phyloP scores from a whole-genome alignment of 495 filamentous ascomycete species.

The Daldinia loculata region DNA sequence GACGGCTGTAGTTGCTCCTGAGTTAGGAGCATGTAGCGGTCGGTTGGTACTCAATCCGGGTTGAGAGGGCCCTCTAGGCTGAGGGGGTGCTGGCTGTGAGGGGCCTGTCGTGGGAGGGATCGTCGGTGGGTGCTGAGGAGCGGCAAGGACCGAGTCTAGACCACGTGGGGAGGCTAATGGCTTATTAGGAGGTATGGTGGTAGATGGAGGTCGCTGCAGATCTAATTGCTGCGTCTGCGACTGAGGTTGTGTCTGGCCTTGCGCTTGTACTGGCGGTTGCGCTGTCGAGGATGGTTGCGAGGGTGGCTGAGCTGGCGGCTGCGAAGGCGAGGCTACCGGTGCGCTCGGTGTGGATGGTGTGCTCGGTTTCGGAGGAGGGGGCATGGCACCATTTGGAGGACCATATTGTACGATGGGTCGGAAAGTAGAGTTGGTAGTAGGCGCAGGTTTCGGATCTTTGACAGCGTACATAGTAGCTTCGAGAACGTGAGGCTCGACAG shows the following conservation, averaged over 20 bases:
- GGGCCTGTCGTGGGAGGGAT: conserved; percentile 25
- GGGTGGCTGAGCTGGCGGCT: conserved; percentile 17
- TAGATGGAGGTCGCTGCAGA: conserved; percentile 30
- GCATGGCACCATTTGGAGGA: conserved; percentile 66
- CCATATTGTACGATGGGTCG: conserved; percentile 78
- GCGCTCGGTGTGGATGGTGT: conserved; percentile 45
- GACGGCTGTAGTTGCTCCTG: conserved; percentile 20
- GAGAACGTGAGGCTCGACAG: conserved; percentile 90
- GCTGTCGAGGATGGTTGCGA: conserved; percentile 24
- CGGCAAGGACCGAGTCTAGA: conserved; percentile 45
- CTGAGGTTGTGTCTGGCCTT: conserved; percentile 31
- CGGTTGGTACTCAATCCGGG: conserved; percentile 30
- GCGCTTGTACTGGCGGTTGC: conserved; percentile 33
- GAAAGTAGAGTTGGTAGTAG: conserved; percentile 49
- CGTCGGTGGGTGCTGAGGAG: conserved; percentile 41
- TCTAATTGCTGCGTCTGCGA: conserved; percentile 33
- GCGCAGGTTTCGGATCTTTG: conserved; percentile 69
- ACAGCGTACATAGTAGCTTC: conserved; percentile 87
- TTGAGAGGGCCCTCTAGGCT: conserved; percentile 30
- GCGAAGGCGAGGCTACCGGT: conserved; percentile 20
- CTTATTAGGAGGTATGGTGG: conserved; percentile 21
- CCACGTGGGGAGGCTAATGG: conserved; percentile 38
- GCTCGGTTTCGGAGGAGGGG: conserved; percentile 60
- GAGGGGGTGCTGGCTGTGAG: conserved; percentile 35
- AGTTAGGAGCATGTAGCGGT: conserved; percentile 35